phyloP scores from a whole-genome alignment of 352 stramenopile species.

The Aphanomyces euteiches region DNA sequence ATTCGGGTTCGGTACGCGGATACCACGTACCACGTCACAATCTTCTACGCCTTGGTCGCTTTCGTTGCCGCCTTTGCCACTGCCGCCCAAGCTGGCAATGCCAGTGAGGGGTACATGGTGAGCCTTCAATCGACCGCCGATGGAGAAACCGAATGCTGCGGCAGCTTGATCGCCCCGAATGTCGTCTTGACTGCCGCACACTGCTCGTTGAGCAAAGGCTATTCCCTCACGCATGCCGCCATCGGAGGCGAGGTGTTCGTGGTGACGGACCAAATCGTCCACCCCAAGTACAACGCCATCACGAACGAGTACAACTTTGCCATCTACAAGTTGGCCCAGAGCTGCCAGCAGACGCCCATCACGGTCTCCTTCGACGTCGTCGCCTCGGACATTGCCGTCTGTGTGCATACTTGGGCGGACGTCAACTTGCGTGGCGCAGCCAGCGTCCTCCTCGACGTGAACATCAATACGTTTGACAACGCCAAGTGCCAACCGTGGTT shows the following conservation, averaged over 20 bases:
- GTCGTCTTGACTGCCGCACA: neutral
- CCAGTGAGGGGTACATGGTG: conserved; percentile 31
- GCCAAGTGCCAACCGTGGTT: no score
- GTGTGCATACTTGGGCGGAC: neutral
- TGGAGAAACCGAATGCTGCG: conserved; percentile 34
- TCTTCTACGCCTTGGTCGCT: no score
- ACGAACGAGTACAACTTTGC: conserved; percentile 55
- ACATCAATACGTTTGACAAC: no score
- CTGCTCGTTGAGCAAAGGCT: conserved; percentile 45
- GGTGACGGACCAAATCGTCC: conserved; percentile 43
- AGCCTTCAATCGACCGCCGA: conserved; percentile 32
- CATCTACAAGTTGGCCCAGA: conserved; percentile 46
- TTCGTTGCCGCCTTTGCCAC: neutral
- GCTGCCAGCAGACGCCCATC: conserved; percentile 41
- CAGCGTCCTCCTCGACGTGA: no score
- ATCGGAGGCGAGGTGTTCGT: conserved; percentile 47
- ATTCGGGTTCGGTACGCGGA: no score
- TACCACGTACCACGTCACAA: no score
- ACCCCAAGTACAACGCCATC: conserved; percentile 46
- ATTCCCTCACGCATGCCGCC: conserved; percentile 45
- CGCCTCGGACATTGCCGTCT: conserved; percentile 47
- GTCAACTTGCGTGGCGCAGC: no score
- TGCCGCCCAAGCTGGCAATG: neutral
- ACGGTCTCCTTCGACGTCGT: conserved; percentile 39
- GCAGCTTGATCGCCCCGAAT: conserved; percentile 32